These are phyloP conservation scores for Bassia scoparia DNA, from an alignment of 148 eudicot genomes.

Conservation along the genomic window DNA sequence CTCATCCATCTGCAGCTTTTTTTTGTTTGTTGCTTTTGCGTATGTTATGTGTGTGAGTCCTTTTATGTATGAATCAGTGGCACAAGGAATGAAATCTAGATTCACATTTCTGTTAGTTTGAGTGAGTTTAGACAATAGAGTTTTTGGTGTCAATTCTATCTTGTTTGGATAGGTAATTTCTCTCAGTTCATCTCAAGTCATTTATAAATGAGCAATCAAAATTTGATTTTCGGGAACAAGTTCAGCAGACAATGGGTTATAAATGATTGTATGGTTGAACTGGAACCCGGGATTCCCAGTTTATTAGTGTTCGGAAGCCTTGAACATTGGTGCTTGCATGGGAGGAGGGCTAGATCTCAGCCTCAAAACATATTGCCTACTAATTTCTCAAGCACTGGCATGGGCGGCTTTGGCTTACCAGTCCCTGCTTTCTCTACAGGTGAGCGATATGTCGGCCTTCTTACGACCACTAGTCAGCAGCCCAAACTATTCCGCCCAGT, in stretches of 20 bases:
- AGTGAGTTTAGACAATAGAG: slow-evolving; percentile 13
- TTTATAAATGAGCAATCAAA: slow-evolving; percentile 44
- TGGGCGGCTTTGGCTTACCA: slow-evolving; percentile 23
- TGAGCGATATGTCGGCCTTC: slow-evolving; percentile 28
- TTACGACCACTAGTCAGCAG: slow-evolving; percentile 30
- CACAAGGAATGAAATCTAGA: slow-evolving; percentile 1
- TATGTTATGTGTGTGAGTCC: slow-evolving; percentile 24
- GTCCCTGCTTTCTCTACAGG: slow-evolving; percentile 25
- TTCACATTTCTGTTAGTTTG: not conserved
- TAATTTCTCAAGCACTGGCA: slow-evolving; percentile 22
- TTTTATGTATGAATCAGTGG: slow-evolving; percentile 8
- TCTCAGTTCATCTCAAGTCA: slow-evolving; percentile 9
- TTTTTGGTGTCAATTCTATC: slow-evolving; percentile 11
- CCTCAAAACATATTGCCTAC: slow-evolving; percentile 18
- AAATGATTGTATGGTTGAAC: slow-evolving; percentile 26
- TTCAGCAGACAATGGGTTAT: slow-evolving; percentile 23
- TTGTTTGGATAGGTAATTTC: slow-evolving; percentile 5
- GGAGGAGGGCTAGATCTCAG: slow-evolving; percentile 28
- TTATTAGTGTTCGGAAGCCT: slow-evolving; percentile 26
- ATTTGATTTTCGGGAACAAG: slow-evolving; percentile 31
- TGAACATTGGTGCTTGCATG: slow-evolving; percentile 25
- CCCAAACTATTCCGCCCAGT: slow-evolving; percentile 26
- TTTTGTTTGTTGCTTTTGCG: slow-evolving; percentile 19
- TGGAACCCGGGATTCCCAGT: slow-evolving; percentile 25
- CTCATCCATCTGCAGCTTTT: slow-evolving; percentile 24